Evolutionary conservation across 1,139 yeast species (phyloP), one percentile per base, ranked within the genome.

Genomic region (Geotrichum candidum): DNA sequence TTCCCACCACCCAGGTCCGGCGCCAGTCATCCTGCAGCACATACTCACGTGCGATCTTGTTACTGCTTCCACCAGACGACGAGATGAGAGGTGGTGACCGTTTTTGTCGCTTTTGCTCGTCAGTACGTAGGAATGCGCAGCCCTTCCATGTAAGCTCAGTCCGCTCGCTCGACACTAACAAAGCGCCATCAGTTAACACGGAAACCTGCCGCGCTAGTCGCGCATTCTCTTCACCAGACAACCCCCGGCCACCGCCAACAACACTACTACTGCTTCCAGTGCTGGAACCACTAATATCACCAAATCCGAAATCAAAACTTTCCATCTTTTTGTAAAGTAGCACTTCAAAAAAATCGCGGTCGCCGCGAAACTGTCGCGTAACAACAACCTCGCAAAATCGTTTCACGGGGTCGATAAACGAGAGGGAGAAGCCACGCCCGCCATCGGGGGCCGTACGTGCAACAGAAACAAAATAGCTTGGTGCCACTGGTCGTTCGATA

Each of bases 11-110:
- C 58, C 58, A 56, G 18, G 31, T 31, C 31, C 58, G 58, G 7
- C 58, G 54, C n/a, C 58, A 45, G 35, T 56, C 54, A 29, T 56
- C 58, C 11, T 50, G 53, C 7, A 56, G n/a, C 25, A 33, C 54
- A 22, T 50, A 56, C 33, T 56, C 54, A 13, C 58, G 53, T 33
- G 23, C 3, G 6, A n/a, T 29, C 48, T 25, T 27, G 38, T 25
- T 27, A 23, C 35, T 7, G 23, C 29, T 18, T 2, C 33, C 51
- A 27, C 33, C 33, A 25, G 27, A n/a, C 7, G 13, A 50, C 13
- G 31, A 41, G 9, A 27, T 13, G 15, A 10, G 41, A 7, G 48
- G 7, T 15, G 48, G 18, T 15, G 48, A 41, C 48, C 22, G 48
- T 41, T 41, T 41, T 10, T 41, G 48, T 15, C n/a, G 45, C 45